Conservation (phyloP, 192 early-diverging fungal genomes). For the Lobosporangium transversale region DNA sequence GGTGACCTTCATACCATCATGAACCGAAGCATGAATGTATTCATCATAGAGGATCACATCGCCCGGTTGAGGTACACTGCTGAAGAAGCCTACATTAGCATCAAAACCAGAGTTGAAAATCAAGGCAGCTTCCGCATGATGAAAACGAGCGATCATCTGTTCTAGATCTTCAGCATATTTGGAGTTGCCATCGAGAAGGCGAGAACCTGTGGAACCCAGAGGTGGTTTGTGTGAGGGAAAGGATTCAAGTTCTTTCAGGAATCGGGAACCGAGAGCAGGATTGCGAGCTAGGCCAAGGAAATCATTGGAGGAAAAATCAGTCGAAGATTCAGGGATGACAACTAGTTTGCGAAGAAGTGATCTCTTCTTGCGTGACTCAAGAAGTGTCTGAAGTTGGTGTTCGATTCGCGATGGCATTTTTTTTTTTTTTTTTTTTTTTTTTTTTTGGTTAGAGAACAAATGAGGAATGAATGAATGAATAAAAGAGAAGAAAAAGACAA, state of each 20-base stretch:
- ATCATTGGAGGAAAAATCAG: conserved; percentile 88
- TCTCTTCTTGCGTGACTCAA: conserved; percentile 44
- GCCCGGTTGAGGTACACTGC: conserved; percentile 69
- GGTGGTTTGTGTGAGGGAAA: conserved; percentile 50
- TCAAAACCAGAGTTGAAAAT: conserved; percentile 91
- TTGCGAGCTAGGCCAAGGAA: conserved; percentile 77
- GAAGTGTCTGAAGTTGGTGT: conserved; percentile 44
- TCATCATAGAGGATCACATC: conserved; percentile 79
- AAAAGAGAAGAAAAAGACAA: not conserved
- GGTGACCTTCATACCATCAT: conserved; percentile 78
- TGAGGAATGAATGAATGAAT: not conserved
- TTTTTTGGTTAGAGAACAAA: too few species aligned
- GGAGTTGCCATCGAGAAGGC: conserved; percentile 80
- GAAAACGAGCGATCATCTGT: conserved; percentile 67
- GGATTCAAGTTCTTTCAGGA: conserved; percentile 53
- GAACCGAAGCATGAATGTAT: conserved; percentile 83
- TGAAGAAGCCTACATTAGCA: conserved; percentile 79
- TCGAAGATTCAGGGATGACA: conserved; percentile 48
- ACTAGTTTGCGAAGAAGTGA: conserved; percentile 57
- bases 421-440: conserved; percentile 2
- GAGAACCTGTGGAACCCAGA: conserved; percentile 82
- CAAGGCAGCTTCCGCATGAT: conserved; percentile 66
- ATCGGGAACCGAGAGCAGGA: conserved; percentile 56
- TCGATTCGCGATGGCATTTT: conserved; percentile 33
- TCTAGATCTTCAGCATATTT: conserved; percentile 71